Evolutionary conservation across 495 filamentous ascomycete genomes (phyloP), one percentile per base, ranked within the genome.

Genomic region (Lepidopterella palustris): DNA sequence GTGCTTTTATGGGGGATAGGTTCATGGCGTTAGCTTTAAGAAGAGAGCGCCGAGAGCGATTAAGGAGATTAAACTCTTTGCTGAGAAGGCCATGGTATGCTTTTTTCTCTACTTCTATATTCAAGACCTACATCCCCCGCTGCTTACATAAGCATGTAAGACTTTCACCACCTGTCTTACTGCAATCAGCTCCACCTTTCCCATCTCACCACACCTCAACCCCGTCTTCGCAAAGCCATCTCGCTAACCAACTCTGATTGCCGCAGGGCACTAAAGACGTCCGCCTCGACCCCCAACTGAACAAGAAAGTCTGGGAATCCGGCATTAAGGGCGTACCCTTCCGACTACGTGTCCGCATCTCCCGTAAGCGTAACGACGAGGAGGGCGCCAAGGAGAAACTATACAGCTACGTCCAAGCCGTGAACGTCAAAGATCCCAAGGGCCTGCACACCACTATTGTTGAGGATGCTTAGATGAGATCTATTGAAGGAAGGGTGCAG

Each of bases 291-390:
- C 93, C 93, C 65, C 88, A 89, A 76, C 81, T 99, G 66, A 99
- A 99, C 86, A 99, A 99, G 87, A 97, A 99, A 84, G 92, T 99
- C 78, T 99, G 93, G 93, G 95, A 99, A 78, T 82, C 87, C 73
- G 93, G 93, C 76, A 85, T 99, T 80, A 97, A 97, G 85, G 95
- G 95, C 72, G 91, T 96, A 65, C 90, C 92, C 55, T 97, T 87
- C 87, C 84, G 93, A 76, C 83, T 99, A 65, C 92, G 93, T 71
- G 83, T 99, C 70, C 89, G 95, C 79, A 96, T 99, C 80, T 95
- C 90, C 68, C 89, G 93, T 76, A 93, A 95, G 86, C 91, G 93
- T 83, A 99, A 99, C 82, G 93, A 99, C 76, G 93, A 99, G 82
- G 93, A 99, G 81, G 90, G 88, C 69, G 92, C 93, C 70, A 93